These are phyloP conservation scores for Cystobasidium onofrii DNA, from an alignment of 768 basidiomycete species.

Conservation along the genomic window DNA sequence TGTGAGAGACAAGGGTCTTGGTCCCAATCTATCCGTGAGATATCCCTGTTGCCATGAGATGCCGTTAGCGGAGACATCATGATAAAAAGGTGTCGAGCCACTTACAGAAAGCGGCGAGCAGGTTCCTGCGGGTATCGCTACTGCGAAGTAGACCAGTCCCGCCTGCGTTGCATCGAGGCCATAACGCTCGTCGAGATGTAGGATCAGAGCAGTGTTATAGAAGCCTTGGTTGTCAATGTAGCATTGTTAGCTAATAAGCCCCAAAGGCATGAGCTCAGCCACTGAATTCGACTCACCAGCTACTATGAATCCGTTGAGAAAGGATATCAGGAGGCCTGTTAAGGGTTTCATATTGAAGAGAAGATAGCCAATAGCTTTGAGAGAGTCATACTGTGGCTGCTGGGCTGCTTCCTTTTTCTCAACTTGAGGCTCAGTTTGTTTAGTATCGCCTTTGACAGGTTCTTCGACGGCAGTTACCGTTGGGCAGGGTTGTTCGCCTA, in stretches of 20 bases:
- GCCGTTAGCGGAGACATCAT: neutral
- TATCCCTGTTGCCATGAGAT: neutral
- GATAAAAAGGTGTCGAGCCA: neutral
- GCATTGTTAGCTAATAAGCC: neutral
- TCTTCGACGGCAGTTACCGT: neutral
- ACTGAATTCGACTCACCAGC: neutral
- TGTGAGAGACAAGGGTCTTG: constrained; percentile 11
- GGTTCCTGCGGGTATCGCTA: constrained; percentile 12
- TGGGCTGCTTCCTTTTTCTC: neutral
- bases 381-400: neutral
- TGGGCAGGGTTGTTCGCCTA: neutral
- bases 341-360: constrained; percentile 6
- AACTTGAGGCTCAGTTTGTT: neutral
- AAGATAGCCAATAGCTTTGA: constrained; percentile 19
- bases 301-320: constrained; percentile 23
- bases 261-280: neutral
- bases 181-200: constrained; percentile 15
- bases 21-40: constrained; percentile 1
- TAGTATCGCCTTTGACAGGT: neutral
- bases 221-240: neutral
- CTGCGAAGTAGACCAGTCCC: constrained; percentile 22
- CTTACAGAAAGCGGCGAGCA: constrained; percentile 11
- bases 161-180: constrained; percentile 3
- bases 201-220: constrained; percentile 26
- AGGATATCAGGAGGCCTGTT: constrained; percentile 3